Evolutionary conservation across 805 yeast species (phyloP), one percentile per base, ranked within the genome.

Genomic region (Candida glaebosa): DNA sequence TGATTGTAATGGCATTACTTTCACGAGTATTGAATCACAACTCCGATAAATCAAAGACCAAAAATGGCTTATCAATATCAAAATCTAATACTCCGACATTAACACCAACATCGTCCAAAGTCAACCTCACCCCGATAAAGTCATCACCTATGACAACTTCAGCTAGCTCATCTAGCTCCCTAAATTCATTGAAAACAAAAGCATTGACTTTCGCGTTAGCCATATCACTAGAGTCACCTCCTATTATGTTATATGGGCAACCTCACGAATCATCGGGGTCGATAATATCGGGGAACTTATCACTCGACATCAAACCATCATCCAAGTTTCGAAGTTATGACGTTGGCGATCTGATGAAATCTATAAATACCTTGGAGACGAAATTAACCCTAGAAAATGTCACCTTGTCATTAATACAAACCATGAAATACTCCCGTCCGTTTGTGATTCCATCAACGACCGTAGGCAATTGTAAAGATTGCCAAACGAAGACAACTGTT

Each of bases 211-310:
- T 25, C 24, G 38, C 75, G 25, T 61, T 87, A 9, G 57, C 80
- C 1, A 73, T 90, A 25, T 71, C 73, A 30, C 68, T 93, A 17
- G 99, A 93, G 57, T 83, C 95, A 2, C 98, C 98, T 1, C 99
- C 99, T 0, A 73, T 90, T 30, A 78, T 87, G 35, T 65, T 93
- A 41, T 91, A 86, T 56, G 99, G 99, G 0, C 63, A 75, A 1
- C 84, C 90, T 2, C 60, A 64, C 6, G 93, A 87, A 44, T 81
- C 93, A 1, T 74, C 95, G 0, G 99, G 99, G 1, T 84, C 96
- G 4, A 72, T 91, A 18, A 66, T 93, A 25, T 79, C 89, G 25
- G 99, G 99, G 0, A 68, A 87, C 7, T 64, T 93, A 37, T 74
- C 75, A 28, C 63, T 93, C 12, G 61, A 61, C 3, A 52, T 60